Evolutionary conservation across 257 asterid species (phyloP), one percentile per base, ranked within the genome.

Genomic region (Nemophila menziesii): DNA sequence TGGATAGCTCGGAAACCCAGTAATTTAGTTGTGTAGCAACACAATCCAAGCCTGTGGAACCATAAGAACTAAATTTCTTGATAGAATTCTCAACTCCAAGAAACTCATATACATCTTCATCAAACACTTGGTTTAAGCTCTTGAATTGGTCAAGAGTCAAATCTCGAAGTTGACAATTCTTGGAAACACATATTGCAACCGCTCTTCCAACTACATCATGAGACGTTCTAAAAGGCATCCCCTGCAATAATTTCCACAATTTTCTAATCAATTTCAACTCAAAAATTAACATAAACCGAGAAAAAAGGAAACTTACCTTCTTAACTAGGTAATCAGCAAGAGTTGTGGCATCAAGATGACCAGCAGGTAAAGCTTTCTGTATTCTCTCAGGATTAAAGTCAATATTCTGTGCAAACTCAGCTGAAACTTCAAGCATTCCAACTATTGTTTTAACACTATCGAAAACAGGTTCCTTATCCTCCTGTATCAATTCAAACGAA

Each of bases 291-390:
- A 37, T 12, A 37, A 1, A 37, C 5, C 18, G 42, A 37, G 42
- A 37, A 15, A 3, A 34, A 34, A 4, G n/a, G 40, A 34, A 34
- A 79, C 40, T 55, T 57, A 49, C 99, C 99, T 90, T 90, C 63
- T 79, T 85, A 48, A 90, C 93, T 18, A 90, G 96, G 75, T 90
- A 90, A 71, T 85, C 99, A 5, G 94, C 96, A 33, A 90, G 82
- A 18, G 96, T 90, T 13, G 94, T 90, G 33, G 99, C 99, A 65
- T 90, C 96, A 56, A 90, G 94, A 73, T 90, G 92, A 54, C 99
- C 99, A 26, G 94, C 96, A 16, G 96, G 96, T 24, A 90, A 74
- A 62, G 96, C 73, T 20, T 58, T 75, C 56, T 46, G 65, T 48
- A 90, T 81, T 43, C 75, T 77, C 51, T 77, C 89, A 50, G 33